phyloP scores from a whole-genome alignment of 306 rosid genomes.

The Crataegus laevigata region DNA sequence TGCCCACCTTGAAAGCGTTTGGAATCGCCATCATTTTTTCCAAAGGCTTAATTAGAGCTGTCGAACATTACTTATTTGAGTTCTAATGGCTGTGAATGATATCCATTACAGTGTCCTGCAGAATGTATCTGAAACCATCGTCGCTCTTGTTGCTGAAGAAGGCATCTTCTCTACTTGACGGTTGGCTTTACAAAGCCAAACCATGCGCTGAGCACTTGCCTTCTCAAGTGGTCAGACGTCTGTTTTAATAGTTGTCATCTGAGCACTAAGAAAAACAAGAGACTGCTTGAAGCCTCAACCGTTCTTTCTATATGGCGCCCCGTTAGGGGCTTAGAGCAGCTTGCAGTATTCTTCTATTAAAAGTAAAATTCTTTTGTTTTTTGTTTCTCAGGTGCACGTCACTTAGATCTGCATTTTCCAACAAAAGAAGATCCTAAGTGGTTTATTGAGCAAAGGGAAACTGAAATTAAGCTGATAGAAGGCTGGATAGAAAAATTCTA shows the following conservation, averaged over 20 bases:
- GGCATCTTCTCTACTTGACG: slow-evolving; percentile 37
- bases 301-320: too few relatives aligned
- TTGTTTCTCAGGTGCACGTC: slow-evolving; percentile 60
- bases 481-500: slow-evolving; percentile 58
- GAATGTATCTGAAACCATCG: slow-evolving; percentile 61
- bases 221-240: background rate
- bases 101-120: slow-evolving; percentile 62
- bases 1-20: slow-evolving; percentile 40
- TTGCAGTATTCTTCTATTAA: too few relatives aligned
- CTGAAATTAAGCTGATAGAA: slow-evolving; percentile 54
- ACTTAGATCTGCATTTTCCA: slow-evolving; percentile 70
- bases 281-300: background rate
- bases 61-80: background rate
- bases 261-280: background rate
- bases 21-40: slow-evolving; percentile 86
- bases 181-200: background rate
- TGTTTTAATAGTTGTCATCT: background rate
- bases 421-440: slow-evolving; percentile 64
- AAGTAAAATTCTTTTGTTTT: background rate
- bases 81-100: slow-evolving; percentile 7
- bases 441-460: slow-evolving; percentile 62
- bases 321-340: too few relatives aligned
- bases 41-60: slow-evolving; percentile 36
- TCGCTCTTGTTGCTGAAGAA: slow-evolving; percentile 63
- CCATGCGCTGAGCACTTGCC: too few relatives aligned